Evolutionary conservation across 116 monocot genomes (phyloP).

Genomic region (Thalassia testudinum): DNA sequence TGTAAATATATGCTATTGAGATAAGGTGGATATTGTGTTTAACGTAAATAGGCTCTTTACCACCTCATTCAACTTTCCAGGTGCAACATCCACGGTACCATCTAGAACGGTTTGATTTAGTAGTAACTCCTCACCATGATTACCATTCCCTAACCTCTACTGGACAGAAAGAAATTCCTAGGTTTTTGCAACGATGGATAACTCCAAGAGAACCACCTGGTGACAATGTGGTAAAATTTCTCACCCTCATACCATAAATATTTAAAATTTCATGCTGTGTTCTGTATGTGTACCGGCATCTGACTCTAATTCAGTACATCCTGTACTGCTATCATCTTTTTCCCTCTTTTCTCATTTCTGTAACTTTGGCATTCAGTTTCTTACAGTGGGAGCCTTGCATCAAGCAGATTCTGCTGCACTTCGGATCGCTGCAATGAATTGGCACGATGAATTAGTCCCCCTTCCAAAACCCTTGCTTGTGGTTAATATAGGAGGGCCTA

Average conservation of each 20-base stretch:
- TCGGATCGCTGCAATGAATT: constrained; percentile 57
- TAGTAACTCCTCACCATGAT: constrained; percentile 90
- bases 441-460: constrained; percentile 92
- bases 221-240: constrained; percentile 73
- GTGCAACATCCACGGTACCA: constrained; percentile 90
- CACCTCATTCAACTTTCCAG: constrained; percentile 13
- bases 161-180: constrained; percentile 74
- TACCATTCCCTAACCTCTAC: constrained; percentile 73
- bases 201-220: constrained; percentile 80
- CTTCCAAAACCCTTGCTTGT: constrained; percentile 88
- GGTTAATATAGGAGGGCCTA: constrained; percentile 92
- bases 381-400: constrained; percentile 83
- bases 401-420: constrained; percentile 69
- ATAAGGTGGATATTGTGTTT: no score
- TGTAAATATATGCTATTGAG: no score
- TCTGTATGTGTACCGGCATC: no score
- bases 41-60: no score
- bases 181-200: constrained; percentile 54
- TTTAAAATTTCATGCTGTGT: neutral
- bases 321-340: neutral
- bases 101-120: constrained; percentile 77
- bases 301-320: no score
- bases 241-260: neutral
- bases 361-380: constrained; percentile 40
- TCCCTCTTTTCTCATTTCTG: neutral